phyloP scores from a whole-genome alignment of 2,329 filamentous ascomycete species.

The Clonostachys sp. region DNA sequence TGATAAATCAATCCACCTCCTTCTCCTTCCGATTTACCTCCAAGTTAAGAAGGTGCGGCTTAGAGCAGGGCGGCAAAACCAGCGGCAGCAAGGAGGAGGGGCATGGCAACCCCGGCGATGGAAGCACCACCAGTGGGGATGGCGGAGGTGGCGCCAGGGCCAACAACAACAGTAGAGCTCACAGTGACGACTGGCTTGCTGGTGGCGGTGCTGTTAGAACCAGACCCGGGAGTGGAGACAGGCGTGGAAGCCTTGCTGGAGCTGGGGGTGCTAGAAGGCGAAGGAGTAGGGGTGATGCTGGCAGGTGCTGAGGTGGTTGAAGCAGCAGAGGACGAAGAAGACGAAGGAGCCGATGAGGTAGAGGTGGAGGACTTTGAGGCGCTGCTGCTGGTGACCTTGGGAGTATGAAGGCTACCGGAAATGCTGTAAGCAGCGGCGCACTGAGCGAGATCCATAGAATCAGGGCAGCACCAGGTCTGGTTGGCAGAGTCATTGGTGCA shows the following conservation, averaged over 20 bases:
- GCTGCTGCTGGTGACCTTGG: constrained; percentile 21
- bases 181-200: constrained; percentile 6
- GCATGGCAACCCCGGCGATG: constrained; percentile 23
- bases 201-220: constrained; percentile 24
- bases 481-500: constrained; percentile 48
- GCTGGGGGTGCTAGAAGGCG: constrained; percentile 15
- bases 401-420: constrained; percentile 34
- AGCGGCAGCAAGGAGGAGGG: constrained; percentile 27
- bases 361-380: constrained; percentile 18
- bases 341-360: constrained; percentile 16
- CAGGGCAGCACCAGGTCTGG: constrained; percentile 57
- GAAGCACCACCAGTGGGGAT: constrained; percentile 17
- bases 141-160: constrained; percentile 8
- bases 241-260: constrained; percentile 18
- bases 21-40: background rate
- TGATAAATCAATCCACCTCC: constrained; percentile 1
- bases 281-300: constrained; percentile 10
- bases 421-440: constrained; percentile 52
- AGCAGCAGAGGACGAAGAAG: constrained; percentile 18
- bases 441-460: constrained; percentile 44
- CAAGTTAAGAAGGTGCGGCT: constrained; percentile 13
- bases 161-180: constrained; percentile 7
- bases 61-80: constrained; percentile 26
- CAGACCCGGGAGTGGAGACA: constrained; percentile 3
- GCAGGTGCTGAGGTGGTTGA: constrained; percentile 13